Conservation (phyloP, 2,329 filamentous ascomycete species). For the Colletotrichum liriopes region DNA sequence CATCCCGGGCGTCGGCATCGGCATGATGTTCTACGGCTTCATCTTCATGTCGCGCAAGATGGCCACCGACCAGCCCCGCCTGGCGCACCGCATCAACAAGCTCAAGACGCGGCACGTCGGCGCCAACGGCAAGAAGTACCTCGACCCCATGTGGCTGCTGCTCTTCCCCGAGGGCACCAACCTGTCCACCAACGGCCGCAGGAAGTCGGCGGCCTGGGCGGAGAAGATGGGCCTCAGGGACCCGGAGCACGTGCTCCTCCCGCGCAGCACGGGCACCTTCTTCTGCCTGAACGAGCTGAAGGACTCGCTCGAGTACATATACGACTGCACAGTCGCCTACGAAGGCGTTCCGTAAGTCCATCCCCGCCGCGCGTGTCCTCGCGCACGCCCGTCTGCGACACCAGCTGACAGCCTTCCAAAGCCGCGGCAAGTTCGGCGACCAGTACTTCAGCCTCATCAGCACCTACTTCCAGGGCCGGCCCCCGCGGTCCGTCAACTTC, state of each 20-base stretch:
- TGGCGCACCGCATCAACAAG: constrained; percentile 81
- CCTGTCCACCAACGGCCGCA: constrained; percentile 78
- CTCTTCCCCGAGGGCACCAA: constrained; percentile 93
- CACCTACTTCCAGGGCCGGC: constrained; percentile 89
- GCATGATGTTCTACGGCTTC: constrained; percentile 90
- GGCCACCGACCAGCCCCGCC: constrained; percentile 82
- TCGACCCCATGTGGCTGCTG: constrained; percentile 90
- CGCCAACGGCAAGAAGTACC: constrained; percentile 68
- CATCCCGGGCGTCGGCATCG: constrained; percentile 84
- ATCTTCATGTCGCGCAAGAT: constrained; percentile 94
- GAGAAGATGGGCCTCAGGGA: constrained; percentile 82
- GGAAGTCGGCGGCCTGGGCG: constrained; percentile 82
- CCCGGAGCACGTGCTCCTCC: constrained; percentile 81
- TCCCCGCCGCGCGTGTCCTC: neutral
- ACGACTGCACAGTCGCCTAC: constrained; percentile 96
- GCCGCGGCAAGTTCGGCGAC: constrained; percentile 88
- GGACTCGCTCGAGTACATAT: constrained; percentile 84
- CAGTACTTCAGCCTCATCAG: constrained; percentile 89
- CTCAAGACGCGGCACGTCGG: constrained; percentile 72
- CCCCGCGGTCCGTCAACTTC: constrained; percentile 96
- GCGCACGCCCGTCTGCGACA: neutral
- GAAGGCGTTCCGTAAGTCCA: constrained; percentile 88
- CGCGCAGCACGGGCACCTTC: constrained; percentile 84
- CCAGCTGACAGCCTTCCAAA: constrained; percentile 51
- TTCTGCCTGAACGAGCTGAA: constrained; percentile 85